Evolutionary conservation across 2,329 filamentous ascomycete species (phyloP), one percentile per base, ranked within the genome.

Genomic region (Venturiaceae sp.): DNA sequence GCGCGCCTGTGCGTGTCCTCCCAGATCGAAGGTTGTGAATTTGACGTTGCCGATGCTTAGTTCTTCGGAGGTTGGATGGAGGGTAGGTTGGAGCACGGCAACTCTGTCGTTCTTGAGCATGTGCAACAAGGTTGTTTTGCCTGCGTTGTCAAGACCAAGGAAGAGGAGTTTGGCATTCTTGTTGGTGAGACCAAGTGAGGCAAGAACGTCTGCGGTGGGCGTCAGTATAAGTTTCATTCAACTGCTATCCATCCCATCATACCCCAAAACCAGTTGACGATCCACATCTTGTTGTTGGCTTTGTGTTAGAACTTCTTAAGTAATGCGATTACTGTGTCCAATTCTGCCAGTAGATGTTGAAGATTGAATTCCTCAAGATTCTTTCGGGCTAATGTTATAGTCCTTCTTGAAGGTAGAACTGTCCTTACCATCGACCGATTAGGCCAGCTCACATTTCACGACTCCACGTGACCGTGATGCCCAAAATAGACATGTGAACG

Each of bases 71-170:
- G 90, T 95, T 34, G 90, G 90, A 77, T 95, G 90, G 63, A 92
- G 83, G 66, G 90, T 94, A 62, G 90, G 90, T 74, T 91, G 88
- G 62, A 95, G 83, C 65, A 95, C 90, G 61, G 91, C 91, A 64
- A 96, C 90, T 72, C 91, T 87, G 77, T 95, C 91, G 74, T 94
- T 94, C 89, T 96, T 96, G 75, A 96, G 75, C 91, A 95, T 95
- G 76, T 96, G 91, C 72, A 95, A 77, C 64, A 95, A 79, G 53
- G 91, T 95, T 58, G 91, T 95, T 83, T 96, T 95, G 76, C 91
- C 91, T 54, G 91, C 91, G 79, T 95, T 95, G 74, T 95, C 91
- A 62, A 95, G 86, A 67, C 91, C 90, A 62, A 95, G 84, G 78
- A 96, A 95, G 58, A 94, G 82, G 58, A 94, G 82, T 82, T 94